Evolutionary conservation across 257 asterid species (phyloP), one percentile per base, ranked within the genome.

Genomic region (Voacanga thouarsii): DNA sequence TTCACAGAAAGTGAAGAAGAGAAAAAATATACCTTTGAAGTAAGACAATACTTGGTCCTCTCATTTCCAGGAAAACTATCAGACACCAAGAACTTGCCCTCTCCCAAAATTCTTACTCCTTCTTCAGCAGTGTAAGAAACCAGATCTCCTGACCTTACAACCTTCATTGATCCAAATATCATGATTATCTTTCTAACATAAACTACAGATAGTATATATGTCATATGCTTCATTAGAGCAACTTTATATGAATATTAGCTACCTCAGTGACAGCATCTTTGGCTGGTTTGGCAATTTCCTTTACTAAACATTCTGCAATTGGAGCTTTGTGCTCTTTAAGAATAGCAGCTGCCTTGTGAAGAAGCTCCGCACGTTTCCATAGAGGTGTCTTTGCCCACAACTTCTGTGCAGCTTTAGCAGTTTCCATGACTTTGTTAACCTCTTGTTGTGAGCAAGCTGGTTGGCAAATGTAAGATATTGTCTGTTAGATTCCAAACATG

Each of bases 361-460:
- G 98, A 69, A 95, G 90, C 97, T 95, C 98, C 0, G 99, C 99
- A 5, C 99, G 90, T 82, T 90, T 95, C 99, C 99, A 95, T 0
- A 95, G 89, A 0, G 99, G 97, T 10, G 97, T 95, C 81, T 84
- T 91, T 24, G 97, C 97, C 99, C 99, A 95, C 81, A 82, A 85
- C 67, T 92, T 91, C 51, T 95, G 97, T 8, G 94, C 97, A 1
- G 63, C 82, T 90, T 91, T 94, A 5, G 98, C 85, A 0, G 59
- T 56, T 87, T 95, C 97, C 94, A 95, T 93, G 19, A 75, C 96
- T 85, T 90, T 93, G 84, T 95, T 93, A 73, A 93, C 99, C 91
- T 95, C 99, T 81, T 92, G 96, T 78, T 95, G 99, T 37, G 96
- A 88, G 69, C 99, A 95, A 71, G 98, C 97, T 94, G 84, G 14